Percentiles rank a stretch among this genome's conserved stretches.
phyloP scores from a whole-genome alignment of 1,139 yeast species.

The Nakaseomyces sp. region DNA sequence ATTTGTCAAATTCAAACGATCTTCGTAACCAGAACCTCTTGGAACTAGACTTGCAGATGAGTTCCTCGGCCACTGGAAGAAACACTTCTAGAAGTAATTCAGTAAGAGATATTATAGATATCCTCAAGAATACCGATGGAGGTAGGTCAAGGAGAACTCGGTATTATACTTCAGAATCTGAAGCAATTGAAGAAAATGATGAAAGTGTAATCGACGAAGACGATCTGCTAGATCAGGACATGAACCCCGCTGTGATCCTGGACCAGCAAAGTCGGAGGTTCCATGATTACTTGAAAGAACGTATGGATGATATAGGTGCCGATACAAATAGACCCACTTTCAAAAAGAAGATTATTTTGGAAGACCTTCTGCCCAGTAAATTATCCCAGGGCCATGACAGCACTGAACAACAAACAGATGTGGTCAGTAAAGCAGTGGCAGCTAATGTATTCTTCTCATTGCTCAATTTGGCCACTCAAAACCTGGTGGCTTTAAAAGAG shows the following conservation, averaged over 20 bases:
- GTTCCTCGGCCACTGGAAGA: conserved; percentile 29
- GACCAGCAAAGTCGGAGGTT: conserved; percentile 24
- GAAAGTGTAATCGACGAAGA: not conserved
- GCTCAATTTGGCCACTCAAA: conserved; percentile 25
- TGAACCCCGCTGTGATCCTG: not conserved
- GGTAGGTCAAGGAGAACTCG: not conserved
- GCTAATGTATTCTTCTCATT: conserved; percentile 29
- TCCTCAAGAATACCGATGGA: conserved; percentile 13
- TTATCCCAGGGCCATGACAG: conserved; percentile 9
- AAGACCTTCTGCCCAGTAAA: conserved; percentile 25
- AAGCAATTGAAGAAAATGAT: conserved; percentile 7
- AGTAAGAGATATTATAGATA: conserved; percentile 21
- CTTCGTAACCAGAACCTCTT: conserved; percentile 13
- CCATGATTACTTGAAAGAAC: conserved; percentile 24
- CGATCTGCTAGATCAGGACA: not conserved
- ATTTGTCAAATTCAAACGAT: conserved; percentile 5
- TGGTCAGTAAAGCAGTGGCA: conserved; percentile 22
- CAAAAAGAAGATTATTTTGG: conserved; percentile 20
- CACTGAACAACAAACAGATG: conserved; percentile 4
- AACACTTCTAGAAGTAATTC: conserved; percentile 16
- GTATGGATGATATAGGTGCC: conserved; percentile 18
- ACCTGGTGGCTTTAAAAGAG: conserved; percentile 11
- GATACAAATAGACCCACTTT: conserved; percentile 14
- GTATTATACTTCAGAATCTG: conserved; percentile 3
- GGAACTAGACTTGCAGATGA: conserved; percentile 23